phyloP scores from a whole-genome alignment of 371 early-diverging fungal species.

The Mortierella sp. region DNA sequence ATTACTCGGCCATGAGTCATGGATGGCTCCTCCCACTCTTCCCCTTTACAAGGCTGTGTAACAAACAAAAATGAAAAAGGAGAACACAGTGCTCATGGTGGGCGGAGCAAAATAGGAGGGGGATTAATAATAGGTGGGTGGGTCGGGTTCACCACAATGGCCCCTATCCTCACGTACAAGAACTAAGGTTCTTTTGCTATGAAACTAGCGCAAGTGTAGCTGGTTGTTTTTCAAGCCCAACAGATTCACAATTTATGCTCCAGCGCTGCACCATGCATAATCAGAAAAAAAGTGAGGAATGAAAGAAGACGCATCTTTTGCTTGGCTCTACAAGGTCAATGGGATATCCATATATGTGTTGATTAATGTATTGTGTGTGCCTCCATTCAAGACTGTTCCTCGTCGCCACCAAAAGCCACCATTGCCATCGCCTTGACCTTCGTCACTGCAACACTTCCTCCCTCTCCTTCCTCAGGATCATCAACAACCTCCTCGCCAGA shows the following conservation, averaged over 20 bases:
- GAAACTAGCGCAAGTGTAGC: not conserved
- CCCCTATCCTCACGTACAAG: too few species aligned
- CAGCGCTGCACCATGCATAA: not conserved
- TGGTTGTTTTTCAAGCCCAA: not conserved
- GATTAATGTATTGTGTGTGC: too few species aligned
- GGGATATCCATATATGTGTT: too few species aligned
- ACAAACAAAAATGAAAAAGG: not conserved
- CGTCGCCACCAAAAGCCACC: too few species aligned
- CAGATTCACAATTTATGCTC: not conserved
- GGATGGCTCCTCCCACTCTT: not conserved
- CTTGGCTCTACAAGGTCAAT: too few species aligned
- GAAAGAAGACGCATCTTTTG: too few species aligned
- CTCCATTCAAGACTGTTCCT: not conserved
- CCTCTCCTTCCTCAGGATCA: not conserved
- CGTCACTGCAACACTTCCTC: too few species aligned
- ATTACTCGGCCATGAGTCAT: slow-evolving; percentile 5
- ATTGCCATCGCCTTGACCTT: not conserved
- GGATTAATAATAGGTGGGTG: too few species aligned
- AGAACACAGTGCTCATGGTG: not conserved
- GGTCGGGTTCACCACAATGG: too few species aligned
- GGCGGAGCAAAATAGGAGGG: not conserved
- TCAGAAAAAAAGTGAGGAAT: not conserved
- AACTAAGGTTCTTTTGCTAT: not conserved
- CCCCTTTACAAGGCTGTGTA: not conserved
- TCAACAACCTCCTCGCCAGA: not conserved